A percentile compares a stretch with the other conserved stretches of the same genome.
Conservation (phyloP, 176 grass and related monocot species). For the Eleusine coracana region DNA sequence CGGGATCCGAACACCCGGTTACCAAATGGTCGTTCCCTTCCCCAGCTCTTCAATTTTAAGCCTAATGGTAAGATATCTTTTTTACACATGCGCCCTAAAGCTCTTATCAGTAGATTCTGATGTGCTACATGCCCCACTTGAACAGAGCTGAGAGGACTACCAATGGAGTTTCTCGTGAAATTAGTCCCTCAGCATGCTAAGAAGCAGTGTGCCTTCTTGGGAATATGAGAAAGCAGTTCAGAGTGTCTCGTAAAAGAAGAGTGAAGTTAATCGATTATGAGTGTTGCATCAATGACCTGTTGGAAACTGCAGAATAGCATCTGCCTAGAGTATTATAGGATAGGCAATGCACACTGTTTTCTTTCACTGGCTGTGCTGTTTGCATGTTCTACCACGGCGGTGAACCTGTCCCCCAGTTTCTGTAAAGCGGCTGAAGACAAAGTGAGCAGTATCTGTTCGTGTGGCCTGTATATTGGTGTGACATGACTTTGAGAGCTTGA, state of each 20-base stretch:
- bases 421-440: constrained; percentile 34
- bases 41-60: constrained; percentile 92
- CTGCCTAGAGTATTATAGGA: constrained; percentile 32
- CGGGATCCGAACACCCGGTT: constrained; percentile 64
- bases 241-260: neutral
- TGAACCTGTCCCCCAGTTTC: constrained; percentile 3
- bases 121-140: constrained; percentile 34
- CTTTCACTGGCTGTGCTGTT: constrained; percentile 1
- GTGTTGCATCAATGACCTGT: neutral
- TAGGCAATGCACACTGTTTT: constrained; percentile 13
- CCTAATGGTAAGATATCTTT: constrained; percentile 57
- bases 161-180: constrained; percentile 60
- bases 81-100: constrained; percentile 15
- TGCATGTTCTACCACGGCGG: neutral
- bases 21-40: constrained; percentile 73
- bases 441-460: neutral
- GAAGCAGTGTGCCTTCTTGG: constrained; percentile 43
- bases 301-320: constrained; percentile 13
- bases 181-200: constrained; percentile 81
- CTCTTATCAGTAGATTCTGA: constrained; percentile 20
- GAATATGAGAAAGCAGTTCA: constrained; percentile 31
- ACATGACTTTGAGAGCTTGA: neutral
- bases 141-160: constrained; percentile 75
- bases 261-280: neutral
- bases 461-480: constrained; percentile 33